Conservation (phyloP, 2,329 filamentous ascomycete species). For the Leptosphaerulina australis region DNA sequence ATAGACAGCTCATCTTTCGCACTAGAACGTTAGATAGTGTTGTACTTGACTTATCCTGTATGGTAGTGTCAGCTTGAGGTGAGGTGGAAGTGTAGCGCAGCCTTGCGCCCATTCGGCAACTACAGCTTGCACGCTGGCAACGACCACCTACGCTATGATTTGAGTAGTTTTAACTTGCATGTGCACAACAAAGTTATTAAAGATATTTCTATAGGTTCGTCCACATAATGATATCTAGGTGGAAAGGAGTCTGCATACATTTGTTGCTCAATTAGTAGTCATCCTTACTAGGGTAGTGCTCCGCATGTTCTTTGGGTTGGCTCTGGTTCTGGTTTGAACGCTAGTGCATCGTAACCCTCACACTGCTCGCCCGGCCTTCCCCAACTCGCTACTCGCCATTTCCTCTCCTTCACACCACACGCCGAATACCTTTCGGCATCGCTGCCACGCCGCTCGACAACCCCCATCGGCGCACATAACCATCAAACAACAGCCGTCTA, state of each 20-base stretch:
- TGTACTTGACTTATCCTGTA: too few species aligned
- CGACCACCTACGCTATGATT: neutral
- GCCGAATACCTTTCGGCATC: slow-evolving; percentile 3
- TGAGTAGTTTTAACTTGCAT: too few species aligned
- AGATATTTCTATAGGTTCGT: too few species aligned
- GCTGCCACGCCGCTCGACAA: slow-evolving; percentile 12
- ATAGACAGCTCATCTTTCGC: neutral
- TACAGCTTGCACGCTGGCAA: slow-evolving; percentile 2
- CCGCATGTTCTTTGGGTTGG: slow-evolving; percentile 16
- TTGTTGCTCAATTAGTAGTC: neutral
- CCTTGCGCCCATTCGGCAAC: slow-evolving; percentile 11
- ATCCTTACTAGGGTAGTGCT: slow-evolving; percentile 14
- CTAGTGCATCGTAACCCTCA: slow-evolving; percentile 18
- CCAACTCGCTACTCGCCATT: slow-evolving; percentile 16
- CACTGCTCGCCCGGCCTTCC: slow-evolving; percentile 17
- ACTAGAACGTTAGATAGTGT: neutral
- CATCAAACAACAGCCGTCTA: neutral
- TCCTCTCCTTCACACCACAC: slow-evolving; percentile 11
- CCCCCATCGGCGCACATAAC: neutral
- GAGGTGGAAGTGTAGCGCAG: slow-evolving; percentile 13
- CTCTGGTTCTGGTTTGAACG: slow-evolving; percentile 2
- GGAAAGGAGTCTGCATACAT: slow-evolving; percentile 3
- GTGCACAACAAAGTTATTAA: neutral
- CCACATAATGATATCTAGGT: neutral
- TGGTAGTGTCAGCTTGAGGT: neutral